Conservation (phyloP, 1,284 basidiomycete genomes). For the Fomes fomentarius region DNA sequence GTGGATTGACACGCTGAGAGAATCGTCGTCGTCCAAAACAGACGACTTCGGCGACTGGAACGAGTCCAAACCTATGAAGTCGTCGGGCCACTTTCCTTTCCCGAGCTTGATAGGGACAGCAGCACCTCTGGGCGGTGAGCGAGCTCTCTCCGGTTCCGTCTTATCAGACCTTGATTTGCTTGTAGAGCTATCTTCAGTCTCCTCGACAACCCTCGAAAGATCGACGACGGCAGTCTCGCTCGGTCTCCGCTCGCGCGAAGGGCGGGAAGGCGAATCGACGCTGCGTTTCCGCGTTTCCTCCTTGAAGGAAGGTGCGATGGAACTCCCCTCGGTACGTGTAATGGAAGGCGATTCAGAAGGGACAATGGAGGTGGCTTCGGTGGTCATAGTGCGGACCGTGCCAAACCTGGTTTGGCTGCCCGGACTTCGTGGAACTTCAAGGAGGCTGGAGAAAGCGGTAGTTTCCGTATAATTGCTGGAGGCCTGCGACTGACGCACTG, state of each 20-base stretch:
- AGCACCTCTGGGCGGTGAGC: conserved; percentile 21
- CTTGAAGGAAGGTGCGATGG: conserved; percentile 43
- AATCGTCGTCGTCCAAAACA: conserved; percentile 29
- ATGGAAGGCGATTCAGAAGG: conserved; percentile 60
- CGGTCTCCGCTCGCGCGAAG: conserved; percentile 54
- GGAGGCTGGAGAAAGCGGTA: conserved; percentile 65
- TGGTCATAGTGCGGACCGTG: conserved; percentile 78
- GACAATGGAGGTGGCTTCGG: conserved; percentile 69
- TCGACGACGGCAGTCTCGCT: conserved; percentile 66
- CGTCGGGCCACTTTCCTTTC: conserved; percentile 83
- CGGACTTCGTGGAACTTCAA: conserved; percentile 52
- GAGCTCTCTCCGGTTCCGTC: conserved; percentile 32
- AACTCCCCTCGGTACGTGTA: conserved; percentile 62
- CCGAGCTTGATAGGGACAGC: conserved; percentile 58
- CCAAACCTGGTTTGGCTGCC: conserved; percentile 59
- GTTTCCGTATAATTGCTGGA: conserved; percentile 56
- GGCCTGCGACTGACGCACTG: conserved; percentile 37
- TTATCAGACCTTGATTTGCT: conserved; percentile 32
- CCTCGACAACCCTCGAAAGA: conserved; percentile 70
- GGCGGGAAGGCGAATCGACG: conserved; percentile 32
- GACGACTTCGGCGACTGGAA: conserved; percentile 42
- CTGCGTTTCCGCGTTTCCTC: conserved; percentile 50
- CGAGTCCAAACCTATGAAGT: conserved; percentile 59
- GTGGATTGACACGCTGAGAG: conserved; percentile 25
- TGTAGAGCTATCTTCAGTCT: conserved; percentile 63